Evolutionary conservation across 2,329 filamentous ascomycete genomes (phyloP).

Genomic region (Pseudovirgaria hyperparasitica): DNA sequence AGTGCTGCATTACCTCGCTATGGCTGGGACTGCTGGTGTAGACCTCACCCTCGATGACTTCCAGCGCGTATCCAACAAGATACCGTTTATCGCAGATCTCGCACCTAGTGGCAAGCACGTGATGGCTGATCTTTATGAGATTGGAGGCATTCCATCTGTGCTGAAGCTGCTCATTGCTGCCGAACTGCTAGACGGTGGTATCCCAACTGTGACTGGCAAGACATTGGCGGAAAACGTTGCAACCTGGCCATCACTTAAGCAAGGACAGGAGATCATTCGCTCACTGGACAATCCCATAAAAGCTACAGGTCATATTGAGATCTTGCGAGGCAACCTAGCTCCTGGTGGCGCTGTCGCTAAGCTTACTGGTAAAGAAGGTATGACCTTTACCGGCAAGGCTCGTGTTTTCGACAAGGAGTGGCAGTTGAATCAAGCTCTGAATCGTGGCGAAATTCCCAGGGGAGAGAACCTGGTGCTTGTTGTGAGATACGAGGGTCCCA

Average conservation of each 20-base stretch:
- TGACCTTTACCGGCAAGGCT: slow-evolving; percentile 67
- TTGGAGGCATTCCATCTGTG: slow-evolving; percentile 75
- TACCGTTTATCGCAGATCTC: slow-evolving; percentile 76
- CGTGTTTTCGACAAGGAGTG: slow-evolving; percentile 80
- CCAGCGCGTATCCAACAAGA: slow-evolving; percentile 67
- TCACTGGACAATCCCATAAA: slow-evolving; percentile 78
- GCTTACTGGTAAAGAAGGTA: slow-evolving; percentile 90
- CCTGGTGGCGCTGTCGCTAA: slow-evolving; percentile 87
- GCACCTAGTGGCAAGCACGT: slow-evolving; percentile 73
- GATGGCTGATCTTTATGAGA: slow-evolving; percentile 77
- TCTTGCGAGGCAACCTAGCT: slow-evolving; percentile 76
- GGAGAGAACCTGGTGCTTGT: slow-evolving; percentile 78
- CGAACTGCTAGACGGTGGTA: slow-evolving; percentile 60
- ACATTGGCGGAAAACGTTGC: slow-evolving; percentile 73
- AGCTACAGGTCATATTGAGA: slow-evolving; percentile 71
- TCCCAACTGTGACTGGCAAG: slow-evolving; percentile 72
- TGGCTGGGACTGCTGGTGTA: slow-evolving; percentile 75
- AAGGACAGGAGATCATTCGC: slow-evolving; percentile 72
- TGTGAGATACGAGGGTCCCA: slow-evolving; percentile 87
- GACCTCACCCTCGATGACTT: slow-evolving; percentile 70
- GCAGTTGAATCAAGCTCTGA: slow-evolving; percentile 63
- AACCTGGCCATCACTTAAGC: slow-evolving; percentile 62
- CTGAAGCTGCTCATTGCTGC: slow-evolving; percentile 74
- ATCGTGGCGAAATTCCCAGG: slow-evolving; percentile 54
- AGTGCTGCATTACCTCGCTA: slow-evolving; percentile 78